Percentiles rank a stretch among this genome's conserved stretches.
These are phyloP conservation scores for Colletotrichum horii DNA, from an alignment of 2,329 filamentous ascomycete species.

Conservation along the genomic window DNA sequence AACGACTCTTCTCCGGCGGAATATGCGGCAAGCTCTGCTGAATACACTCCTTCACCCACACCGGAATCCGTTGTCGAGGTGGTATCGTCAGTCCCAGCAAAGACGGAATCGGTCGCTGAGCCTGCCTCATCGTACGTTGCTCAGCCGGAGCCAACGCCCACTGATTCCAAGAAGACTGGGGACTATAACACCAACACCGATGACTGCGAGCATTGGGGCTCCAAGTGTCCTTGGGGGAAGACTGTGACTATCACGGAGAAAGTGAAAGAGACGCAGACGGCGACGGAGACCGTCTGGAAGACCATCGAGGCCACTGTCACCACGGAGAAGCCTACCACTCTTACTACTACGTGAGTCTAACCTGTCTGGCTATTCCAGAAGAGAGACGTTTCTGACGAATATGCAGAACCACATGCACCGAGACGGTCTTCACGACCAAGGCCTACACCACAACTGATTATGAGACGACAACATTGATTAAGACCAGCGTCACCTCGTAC, in stretches of 20 bases:
- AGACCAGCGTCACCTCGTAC: conserved; percentile 13
- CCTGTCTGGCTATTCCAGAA: not conserved
- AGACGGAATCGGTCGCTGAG: not conserved
- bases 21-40: not conserved
- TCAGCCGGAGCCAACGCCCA: not conserved
- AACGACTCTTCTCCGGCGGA: not conserved
- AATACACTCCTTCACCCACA: not conserved
- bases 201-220: conserved; percentile 12
- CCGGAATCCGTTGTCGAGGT: not conserved
- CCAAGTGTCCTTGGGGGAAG: conserved; percentile 14
- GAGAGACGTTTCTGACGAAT: not conserved
- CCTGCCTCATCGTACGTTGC: not conserved
- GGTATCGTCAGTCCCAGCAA: not conserved
- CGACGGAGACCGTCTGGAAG: conserved; percentile 10
- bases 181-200: conserved; percentile 10
- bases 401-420: not conserved
- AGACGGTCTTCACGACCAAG: conserved; percentile 14
- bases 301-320: not conserved
- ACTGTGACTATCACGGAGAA: conserved; percentile 12
- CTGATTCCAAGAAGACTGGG: not conserved
- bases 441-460: conserved; percentile 14
- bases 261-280: conserved; percentile 2
- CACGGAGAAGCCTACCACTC: not conserved
- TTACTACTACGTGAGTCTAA: not conserved
- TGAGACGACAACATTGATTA: not conserved